Conservation (phyloP, 345 rosid species). For the Physaria fendleri region DNA sequence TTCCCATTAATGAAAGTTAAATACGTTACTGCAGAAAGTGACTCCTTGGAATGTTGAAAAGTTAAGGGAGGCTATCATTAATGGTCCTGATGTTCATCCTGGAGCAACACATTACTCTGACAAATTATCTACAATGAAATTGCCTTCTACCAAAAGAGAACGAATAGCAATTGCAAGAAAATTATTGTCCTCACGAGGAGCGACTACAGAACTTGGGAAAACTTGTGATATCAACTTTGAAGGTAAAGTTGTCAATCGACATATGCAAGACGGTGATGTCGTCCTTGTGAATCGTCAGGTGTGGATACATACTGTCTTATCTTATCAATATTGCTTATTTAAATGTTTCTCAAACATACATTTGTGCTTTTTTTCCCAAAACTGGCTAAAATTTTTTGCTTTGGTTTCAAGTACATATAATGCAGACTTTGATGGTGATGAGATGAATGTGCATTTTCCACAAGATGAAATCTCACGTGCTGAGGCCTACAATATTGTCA, state of each 20-base stretch:
- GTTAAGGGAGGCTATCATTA: conserved; percentile 71
- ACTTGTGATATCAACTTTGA: conserved; percentile 54
- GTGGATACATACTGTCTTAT: conserved; percentile 8
- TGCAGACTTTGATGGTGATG: conserved; percentile 99
- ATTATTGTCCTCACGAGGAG: conserved; percentile 73
- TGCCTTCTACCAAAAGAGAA: conserved; percentile 44
- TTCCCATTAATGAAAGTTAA: neutral
- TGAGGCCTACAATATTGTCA: conserved; percentile 94
- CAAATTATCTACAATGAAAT: conserved; percentile 43
- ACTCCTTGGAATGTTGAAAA: conserved; percentile 74
- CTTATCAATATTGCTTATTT: neutral
- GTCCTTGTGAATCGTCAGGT: conserved; percentile 99
- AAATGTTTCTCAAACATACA: neutral
- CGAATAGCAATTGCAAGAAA: conserved; percentile 71
- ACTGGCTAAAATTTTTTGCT: conserved; percentile 11
- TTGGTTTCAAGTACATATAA: conserved; percentile 81
- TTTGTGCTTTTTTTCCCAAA: neutral
- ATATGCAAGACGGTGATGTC: conserved; percentile 85
- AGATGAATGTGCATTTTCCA: conserved; percentile 99
- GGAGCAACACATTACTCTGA: conserved; percentile 92
- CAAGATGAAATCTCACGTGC: conserved; percentile 99
- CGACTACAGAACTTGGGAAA: conserved; percentile 52
- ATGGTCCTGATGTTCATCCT: conserved; percentile 81
- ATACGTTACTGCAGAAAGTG: conserved; percentile 58
- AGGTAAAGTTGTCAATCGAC: conserved; percentile 83